Evolutionary conservation across 2,329 filamentous ascomycete genomes (phyloP).

Genomic region (Cercospora zeae-maydis): DNA sequence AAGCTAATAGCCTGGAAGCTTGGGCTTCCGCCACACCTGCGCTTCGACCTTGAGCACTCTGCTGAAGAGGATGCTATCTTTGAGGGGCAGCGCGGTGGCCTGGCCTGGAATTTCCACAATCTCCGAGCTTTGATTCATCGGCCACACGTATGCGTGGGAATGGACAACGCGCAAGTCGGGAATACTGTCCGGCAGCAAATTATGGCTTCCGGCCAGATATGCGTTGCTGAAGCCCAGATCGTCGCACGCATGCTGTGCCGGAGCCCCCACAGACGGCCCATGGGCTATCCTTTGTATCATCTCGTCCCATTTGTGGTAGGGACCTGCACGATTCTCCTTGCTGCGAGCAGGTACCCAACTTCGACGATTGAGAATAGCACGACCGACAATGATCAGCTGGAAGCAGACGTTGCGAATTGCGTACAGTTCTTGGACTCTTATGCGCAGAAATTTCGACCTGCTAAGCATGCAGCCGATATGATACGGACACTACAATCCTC

Average conservation of each 20-base stretch:
- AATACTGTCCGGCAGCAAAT: constrained; percentile 4
- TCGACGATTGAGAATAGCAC: background rate
- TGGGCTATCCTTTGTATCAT: constrained; percentile 12
- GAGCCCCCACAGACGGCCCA: constrained; percentile 4
- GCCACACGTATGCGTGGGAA: constrained; percentile 5
- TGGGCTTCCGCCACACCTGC: constrained; percentile 11
- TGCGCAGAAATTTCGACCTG: constrained; percentile 4
- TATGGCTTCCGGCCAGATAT: constrained; percentile 7
- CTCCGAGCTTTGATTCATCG: constrained; percentile 13
- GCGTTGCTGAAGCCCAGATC: constrained; percentile 11
- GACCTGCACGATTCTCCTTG: constrained; percentile 14
- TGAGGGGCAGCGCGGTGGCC: constrained; percentile 7
- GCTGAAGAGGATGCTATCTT: background rate
- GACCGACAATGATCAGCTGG: background rate
- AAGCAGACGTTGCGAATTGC: constrained; percentile 11
- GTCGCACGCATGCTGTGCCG: constrained; percentile 9
- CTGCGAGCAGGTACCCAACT: constrained; percentile 7
- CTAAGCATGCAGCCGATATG: constrained; percentile 11
- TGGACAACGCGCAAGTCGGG: background rate
- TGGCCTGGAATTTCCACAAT: constrained; percentile 15
- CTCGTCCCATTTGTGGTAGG: constrained; percentile 13
- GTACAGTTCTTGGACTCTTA: constrained; percentile 10
- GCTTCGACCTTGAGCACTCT: constrained; percentile 14
- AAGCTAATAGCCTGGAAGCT: constrained; percentile 14
- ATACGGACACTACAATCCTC: constrained; percentile 12